Evolutionary conservation across 352 stramenopile species (phyloP), one percentile per base, ranked within the genome.

Genomic region (Elongisporangium undulatum): DNA sequence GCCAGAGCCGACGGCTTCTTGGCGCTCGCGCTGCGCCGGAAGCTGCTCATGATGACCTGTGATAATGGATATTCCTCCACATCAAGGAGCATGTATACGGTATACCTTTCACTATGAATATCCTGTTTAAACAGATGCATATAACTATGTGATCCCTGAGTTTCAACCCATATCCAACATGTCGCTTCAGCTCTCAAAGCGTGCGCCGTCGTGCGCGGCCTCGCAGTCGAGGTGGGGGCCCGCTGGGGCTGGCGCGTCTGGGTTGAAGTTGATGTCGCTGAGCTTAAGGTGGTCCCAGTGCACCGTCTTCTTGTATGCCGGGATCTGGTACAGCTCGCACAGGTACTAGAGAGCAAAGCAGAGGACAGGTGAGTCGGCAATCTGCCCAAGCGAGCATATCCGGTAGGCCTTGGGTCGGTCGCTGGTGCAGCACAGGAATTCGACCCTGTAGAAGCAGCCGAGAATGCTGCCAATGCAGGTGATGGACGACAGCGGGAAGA

Each of bases 221-320:
- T 51, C 41, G 38, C 71, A 70, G 48, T 66, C 49, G 22, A 71
- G 22, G 22, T 65, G 55, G 15, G 62, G 65, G 19, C 88, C 86
- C 26, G 64, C 73, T 12, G 89, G 82, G 48, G 95, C 64, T 53
- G 96, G 87, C 54, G 95, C 89, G n/a, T 69, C 55, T 17, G 74
- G 68, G 58, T 96, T 85, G 15, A 63, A 82, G 29, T 73, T 79
- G 63, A 80, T 95, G 66, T 96, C 97, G 65, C 95, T 85, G 26
- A 67, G 68, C 69, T 92, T 92, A 68, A 97, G 90, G 64, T 97
- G 86, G 15, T 87, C 56, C 74, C 96, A 94, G 58, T 95, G 68
- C 5, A 94, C 66, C n/a, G 78, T 84, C 17, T 74, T 67, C 19
- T 73, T 38, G 20, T 97, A 64, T 9, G 64, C 82, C 13, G 71